Conservation (phyloP, 768 basidiomycete species). For the Mycena vulgaris region DNA sequence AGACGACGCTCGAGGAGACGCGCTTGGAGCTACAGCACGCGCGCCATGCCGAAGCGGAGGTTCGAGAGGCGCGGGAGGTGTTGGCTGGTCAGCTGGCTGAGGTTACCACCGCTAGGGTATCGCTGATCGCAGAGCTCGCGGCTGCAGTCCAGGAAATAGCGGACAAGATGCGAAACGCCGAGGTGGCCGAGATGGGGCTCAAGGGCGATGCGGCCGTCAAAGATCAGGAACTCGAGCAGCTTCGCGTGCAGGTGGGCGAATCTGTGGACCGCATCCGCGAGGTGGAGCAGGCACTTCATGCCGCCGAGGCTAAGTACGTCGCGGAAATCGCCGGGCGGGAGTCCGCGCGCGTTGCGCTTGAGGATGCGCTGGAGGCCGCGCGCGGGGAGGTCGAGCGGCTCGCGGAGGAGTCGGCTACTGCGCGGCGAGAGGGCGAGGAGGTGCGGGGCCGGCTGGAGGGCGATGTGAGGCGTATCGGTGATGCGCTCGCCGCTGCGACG, state of each 20-base stretch:
- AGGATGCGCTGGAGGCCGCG: constrained; percentile 2
- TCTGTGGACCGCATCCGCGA: constrained; percentile 20
- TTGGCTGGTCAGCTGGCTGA: constrained; percentile 28
- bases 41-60: constrained; percentile 17
- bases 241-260: constrained; percentile 28
- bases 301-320: constrained; percentile 20
- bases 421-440: constrained; percentile 13
- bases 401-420: background rate
- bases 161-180: constrained; percentile 20
- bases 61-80: constrained; percentile 24
- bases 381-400: constrained; percentile 20
- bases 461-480: constrained; percentile 34
- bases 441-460: constrained; percentile 33
- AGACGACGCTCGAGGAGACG: constrained; percentile 28
- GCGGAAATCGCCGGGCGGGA: constrained; percentile 33
- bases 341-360: background rate
- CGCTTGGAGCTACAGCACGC: constrained; percentile 28
- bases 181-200: background rate
- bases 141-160: constrained; percentile 29
- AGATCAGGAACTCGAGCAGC: constrained; percentile 23
- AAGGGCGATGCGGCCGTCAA: constrained; percentile 14
- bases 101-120: constrained; percentile 28
- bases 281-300: constrained; percentile 34
- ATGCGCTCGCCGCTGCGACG: constrained; percentile 40
- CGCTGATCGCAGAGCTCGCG: constrained; percentile 30